Percentiles rank a stretch among this genome's conserved stretches.
Evolutionary conservation across 345 rosid species (phyloP).

Genomic region (Turnera subulata): DNA sequence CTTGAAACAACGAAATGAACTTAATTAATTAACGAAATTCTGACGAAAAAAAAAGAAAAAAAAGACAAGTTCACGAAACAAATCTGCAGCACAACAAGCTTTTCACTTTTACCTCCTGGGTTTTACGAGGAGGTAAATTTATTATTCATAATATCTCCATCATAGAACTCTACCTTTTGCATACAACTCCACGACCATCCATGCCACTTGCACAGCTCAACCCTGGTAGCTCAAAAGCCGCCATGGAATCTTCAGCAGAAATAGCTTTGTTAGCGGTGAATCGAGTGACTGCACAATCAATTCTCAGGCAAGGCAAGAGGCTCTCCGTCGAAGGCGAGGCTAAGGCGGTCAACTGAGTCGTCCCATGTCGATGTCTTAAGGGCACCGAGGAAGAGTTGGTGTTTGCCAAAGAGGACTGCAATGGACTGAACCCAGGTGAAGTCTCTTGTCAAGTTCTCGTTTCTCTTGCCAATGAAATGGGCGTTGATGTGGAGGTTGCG

Average conservation of each 20-base stretch:
- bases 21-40: no score
- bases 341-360: conserved; percentile 22
- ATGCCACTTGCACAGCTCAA: conserved; percentile 17
- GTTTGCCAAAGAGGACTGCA: conserved; percentile 23
- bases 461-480: conserved; percentile 23
- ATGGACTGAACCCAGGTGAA: conserved; percentile 35
- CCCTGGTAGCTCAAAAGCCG: conserved; percentile 7
- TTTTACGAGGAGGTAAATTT: no score
- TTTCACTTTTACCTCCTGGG: no score
- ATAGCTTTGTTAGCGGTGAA: conserved; percentile 15
- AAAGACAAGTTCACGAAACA: no score
- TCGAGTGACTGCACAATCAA: conserved; percentile 36
- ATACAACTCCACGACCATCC: conserved; percentile 20
- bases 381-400: conserved; percentile 22
- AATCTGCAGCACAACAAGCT: no score
- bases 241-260: neutral
- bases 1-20: no score
- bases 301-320: conserved; percentile 17
- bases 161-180: conserved; percentile 22
- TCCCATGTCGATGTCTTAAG: conserved; percentile 30
- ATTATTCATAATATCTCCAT: no score
- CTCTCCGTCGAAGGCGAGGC: conserved; percentile 19
- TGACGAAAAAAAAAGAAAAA: no score
- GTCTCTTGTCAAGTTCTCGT: conserved; percentile 18
- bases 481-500: conserved; percentile 34